Evolutionary conservation across 345 rosid genomes (phyloP).

Genomic region (Euphorbia tirucalli): DNA sequence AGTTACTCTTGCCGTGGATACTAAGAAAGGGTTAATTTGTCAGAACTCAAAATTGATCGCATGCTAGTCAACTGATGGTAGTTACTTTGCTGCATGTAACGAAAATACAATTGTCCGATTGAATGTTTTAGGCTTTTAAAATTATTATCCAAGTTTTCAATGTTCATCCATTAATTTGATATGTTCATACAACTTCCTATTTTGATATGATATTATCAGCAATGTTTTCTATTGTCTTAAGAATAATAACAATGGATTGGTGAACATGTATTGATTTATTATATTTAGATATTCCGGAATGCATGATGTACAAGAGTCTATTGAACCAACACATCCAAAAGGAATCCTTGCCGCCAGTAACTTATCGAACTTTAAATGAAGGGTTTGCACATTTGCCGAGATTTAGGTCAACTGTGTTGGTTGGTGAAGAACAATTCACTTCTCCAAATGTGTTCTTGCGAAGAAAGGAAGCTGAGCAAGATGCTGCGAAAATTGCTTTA

Average conservation of each 20-base stretch:
- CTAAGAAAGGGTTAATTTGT: background rate
- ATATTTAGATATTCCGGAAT: background rate
- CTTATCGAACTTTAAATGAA: slow-evolving; percentile 30
- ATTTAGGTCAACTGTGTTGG: slow-evolving; percentile 39
- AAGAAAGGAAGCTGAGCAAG: slow-evolving; percentile 46
- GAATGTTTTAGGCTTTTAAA: background rate
- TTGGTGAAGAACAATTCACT: slow-evolving; percentile 32
- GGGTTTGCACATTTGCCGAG: slow-evolving; percentile 31
- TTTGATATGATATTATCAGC: background rate
- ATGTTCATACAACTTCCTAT: background rate
- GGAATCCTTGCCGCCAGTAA: slow-evolving; percentile 29
- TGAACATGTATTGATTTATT: background rate
- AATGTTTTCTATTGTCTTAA: background rate
- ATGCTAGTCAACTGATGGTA: no score
- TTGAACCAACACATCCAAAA: slow-evolving; percentile 43
- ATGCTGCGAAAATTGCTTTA: slow-evolving; percentile 43
- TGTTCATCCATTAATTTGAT: background rate
- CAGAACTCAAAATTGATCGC: background rate
- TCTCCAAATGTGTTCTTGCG: slow-evolving; percentile 32
- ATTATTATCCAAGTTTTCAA: background rate
- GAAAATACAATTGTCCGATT: background rate
- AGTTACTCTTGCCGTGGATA: background rate
- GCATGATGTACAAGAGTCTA: slow-evolving; percentile 30
- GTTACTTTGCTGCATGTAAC: no score
- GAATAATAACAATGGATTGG: background rate